phyloP scores from a whole-genome alignment of 2,329 filamentous ascomycete genomes.

The Sclerotinia nivalis region DNA sequence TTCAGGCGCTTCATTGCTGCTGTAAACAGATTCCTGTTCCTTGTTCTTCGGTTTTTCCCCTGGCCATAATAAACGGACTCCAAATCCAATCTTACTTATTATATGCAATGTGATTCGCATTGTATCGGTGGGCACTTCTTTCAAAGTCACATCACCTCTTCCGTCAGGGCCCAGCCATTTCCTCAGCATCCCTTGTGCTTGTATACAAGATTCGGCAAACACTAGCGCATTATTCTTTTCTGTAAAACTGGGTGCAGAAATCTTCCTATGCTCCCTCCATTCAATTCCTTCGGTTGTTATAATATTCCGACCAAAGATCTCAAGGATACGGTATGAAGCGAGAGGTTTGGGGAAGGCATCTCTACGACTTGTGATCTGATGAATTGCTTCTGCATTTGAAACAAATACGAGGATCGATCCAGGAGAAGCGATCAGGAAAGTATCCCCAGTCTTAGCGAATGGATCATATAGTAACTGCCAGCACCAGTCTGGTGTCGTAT shows the following conservation, averaged over 20 bases:
- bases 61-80: constrained; percentile 60
- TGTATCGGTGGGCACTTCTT: constrained; percentile 61
- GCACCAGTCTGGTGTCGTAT: constrained; percentile 60
- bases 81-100: constrained; percentile 72
- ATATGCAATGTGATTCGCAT: constrained; percentile 63
- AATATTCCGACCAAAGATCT: constrained; percentile 71
- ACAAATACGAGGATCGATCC: constrained; percentile 54
- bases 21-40: constrained; percentile 48
- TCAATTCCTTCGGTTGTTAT: constrained; percentile 66
- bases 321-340: constrained; percentile 57
- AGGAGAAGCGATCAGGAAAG: constrained; percentile 65
- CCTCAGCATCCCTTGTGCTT: constrained; percentile 62
- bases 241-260: constrained; percentile 70
- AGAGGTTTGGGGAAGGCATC: constrained; percentile 72
- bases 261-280: constrained; percentile 74
- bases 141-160: constrained; percentile 46
- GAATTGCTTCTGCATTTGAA: constrained; percentile 51
- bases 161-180: constrained; percentile 54
- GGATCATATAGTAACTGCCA: constrained; percentile 57
- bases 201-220: constrained; percentile 62
- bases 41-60: constrained; percentile 55
- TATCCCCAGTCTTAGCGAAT: constrained; percentile 62
- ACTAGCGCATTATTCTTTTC: constrained; percentile 72
- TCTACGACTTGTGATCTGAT: constrained; percentile 64
- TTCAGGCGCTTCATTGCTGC: constrained; percentile 37